A percentile compares a stretch with the other conserved stretches of the same genome.
These are phyloP conservation scores for Obelidium mucronatum DNA, from an alignment of 192 early-diverging fungal species.

Conservation along the genomic window DNA sequence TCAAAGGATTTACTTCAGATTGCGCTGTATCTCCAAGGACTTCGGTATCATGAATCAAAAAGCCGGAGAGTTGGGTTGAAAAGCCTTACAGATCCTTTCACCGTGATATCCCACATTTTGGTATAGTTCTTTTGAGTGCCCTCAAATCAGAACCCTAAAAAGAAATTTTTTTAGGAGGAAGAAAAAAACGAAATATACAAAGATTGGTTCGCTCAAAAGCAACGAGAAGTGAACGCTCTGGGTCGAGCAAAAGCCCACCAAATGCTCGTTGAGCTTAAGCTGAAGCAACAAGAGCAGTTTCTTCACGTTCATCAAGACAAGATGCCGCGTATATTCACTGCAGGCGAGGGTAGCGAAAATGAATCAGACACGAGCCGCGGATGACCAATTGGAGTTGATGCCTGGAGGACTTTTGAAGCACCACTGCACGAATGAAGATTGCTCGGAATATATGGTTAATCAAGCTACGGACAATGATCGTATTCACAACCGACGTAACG, in stretches of 20 bases:
- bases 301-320: neutral
- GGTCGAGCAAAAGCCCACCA: neutral
- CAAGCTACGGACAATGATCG: conserved; percentile 10
- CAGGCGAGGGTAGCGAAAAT: neutral
- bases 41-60: conserved; percentile 2
- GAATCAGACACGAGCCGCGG: neutral
- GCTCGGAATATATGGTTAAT: conserved; percentile 13
- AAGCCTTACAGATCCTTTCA: neutral
- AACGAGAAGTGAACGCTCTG: neutral
- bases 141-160: too few relatives aligned
- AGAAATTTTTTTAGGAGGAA: too few relatives aligned
- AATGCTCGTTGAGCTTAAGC: neutral
- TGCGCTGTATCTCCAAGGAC: conserved; percentile 16
- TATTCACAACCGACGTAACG: neutral
- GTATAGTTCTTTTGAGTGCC: too few relatives aligned
- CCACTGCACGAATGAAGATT: neutral
- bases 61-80: neutral
- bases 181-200: neutral
- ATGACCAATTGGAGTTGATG: conserved; percentile 5
- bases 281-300: neutral
- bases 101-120: neutral
- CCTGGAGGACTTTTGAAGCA: neutral
- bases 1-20: conserved; percentile 16
- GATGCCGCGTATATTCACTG: conserved; percentile 3
- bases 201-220: neutral